phyloP scores from a whole-genome alignment of 176 grass and related monocot genomes.

The Hyparrhenia diplandra region DNA sequence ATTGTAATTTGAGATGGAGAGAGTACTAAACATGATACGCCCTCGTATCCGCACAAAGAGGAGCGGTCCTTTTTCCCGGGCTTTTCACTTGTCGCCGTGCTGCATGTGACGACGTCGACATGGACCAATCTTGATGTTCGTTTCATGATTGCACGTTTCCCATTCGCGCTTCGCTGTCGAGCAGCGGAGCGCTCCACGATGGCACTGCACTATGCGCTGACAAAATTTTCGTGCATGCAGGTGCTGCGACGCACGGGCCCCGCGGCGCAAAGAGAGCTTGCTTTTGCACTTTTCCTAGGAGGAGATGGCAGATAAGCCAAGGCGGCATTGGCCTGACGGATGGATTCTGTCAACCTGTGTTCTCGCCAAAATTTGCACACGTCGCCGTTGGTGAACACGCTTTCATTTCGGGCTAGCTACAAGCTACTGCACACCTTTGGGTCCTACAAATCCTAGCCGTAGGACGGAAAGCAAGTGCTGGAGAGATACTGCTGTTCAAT shows the following conservation, averaged over 20 bases:
- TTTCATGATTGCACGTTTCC: not conserved
- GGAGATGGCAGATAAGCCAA: not conserved
- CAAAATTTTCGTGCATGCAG: slow-evolving; percentile 1
- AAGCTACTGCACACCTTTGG: not conserved
- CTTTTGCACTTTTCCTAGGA: slow-evolving; percentile 31
- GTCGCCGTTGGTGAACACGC: too few species aligned
- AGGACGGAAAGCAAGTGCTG: slow-evolving; percentile 27
- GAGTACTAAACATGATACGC: not conserved
- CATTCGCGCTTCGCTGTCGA: slow-evolving; percentile 11
- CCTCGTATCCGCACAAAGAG: not conserved
- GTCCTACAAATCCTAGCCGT: not conserved
- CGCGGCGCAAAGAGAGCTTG: not conserved
- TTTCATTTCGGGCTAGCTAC: not conserved
- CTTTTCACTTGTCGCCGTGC: slow-evolving; percentile 14
- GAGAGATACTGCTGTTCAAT: slow-evolving; percentile 7
- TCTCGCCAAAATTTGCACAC: too few species aligned
- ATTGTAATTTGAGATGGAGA: too few species aligned
- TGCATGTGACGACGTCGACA: not conserved
- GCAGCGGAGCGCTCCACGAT: not conserved
- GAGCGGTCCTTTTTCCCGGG: not conserved
- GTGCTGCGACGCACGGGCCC: not conserved
- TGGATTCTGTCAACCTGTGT: not conserved
- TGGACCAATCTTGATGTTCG: not conserved
- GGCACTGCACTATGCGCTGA: not conserved
- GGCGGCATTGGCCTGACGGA: not conserved